phyloP scores from a whole-genome alignment of 2,329 filamentous ascomycete genomes.

The Fusarium albidum region DNA sequence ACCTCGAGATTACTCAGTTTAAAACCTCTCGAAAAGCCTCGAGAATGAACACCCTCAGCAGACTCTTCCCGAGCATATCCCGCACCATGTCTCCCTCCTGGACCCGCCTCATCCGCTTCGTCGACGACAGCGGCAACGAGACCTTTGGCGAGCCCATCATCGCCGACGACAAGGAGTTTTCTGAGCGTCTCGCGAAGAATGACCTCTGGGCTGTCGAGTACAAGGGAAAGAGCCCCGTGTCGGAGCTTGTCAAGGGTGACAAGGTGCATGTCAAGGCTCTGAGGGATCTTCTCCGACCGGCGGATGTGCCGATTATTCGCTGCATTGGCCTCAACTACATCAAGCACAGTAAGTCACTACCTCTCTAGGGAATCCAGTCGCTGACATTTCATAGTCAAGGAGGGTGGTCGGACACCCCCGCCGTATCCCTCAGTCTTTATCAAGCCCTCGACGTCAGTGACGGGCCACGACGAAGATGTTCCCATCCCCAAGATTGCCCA shows the following conservation, averaged over 20 bases:
- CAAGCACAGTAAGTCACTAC: constrained; percentile 43
- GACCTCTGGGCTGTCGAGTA: constrained; percentile 43
- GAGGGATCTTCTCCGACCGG: constrained; percentile 40
- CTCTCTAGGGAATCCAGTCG: accelerated
- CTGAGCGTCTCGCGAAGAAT: constrained; percentile 31
- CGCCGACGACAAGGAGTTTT: constrained; percentile 38
- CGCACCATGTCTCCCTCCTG: constrained; percentile 39
- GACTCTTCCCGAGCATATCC: constrained; percentile 5
- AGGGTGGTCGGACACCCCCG: constrained; percentile 59
- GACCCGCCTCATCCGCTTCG: constrained; percentile 46
- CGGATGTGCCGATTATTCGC: constrained; percentile 47
- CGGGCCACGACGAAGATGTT: constrained; percentile 47
- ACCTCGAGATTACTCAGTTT: background rate
- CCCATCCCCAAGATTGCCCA: constrained; percentile 56
- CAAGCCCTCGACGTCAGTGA: constrained; percentile 55
- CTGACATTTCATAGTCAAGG: constrained; percentile 51
- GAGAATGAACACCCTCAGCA: constrained; percentile 1
- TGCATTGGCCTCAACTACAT: constrained; percentile 50
- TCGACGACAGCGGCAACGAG: constrained; percentile 43
- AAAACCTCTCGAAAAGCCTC: constrained; percentile 15
- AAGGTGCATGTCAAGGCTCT: constrained; percentile 45
- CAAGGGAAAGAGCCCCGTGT: constrained; percentile 41
- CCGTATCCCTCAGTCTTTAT: constrained; percentile 60
- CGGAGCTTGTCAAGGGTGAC: constrained; percentile 35
- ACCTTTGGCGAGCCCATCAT: constrained; percentile 46